These are phyloP conservation scores for Leccinum obscurum DNA, from an alignment of 768 basidiomycete species.

Conservation along the genomic window DNA sequence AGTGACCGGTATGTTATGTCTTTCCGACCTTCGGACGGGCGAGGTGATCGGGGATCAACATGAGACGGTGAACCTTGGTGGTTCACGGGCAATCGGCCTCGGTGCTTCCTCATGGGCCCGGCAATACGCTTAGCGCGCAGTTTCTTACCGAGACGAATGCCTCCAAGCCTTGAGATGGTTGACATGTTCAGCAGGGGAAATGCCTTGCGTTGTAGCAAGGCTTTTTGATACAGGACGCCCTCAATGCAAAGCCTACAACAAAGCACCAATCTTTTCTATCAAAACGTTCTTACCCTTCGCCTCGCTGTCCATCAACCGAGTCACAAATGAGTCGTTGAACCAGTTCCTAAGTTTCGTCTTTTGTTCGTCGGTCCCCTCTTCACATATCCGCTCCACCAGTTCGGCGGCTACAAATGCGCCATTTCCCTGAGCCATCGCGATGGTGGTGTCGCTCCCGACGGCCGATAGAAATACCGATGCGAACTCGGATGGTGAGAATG, in stretches of 20 bases:
- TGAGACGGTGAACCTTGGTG: background rate
- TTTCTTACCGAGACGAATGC: background rate
- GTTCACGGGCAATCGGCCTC: background rate
- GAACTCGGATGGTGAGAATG: slow-evolving; percentile 61
- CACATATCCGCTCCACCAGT: slow-evolving; percentile 58
- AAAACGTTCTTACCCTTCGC: slow-evolving; percentile 75
- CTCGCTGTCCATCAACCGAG: slow-evolving; percentile 50
- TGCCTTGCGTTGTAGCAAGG: background rate
- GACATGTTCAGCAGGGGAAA: background rate
- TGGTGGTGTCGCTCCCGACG: slow-evolving; percentile 51
- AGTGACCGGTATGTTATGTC: background rate
- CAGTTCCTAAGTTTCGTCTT: slow-evolving; percentile 51
- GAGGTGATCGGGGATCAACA: background rate
- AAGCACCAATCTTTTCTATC: slow-evolving; percentile 50
- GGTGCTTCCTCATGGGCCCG: background rate
- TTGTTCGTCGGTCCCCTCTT: slow-evolving; percentile 40
- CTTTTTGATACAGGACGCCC: slow-evolving; percentile 11
- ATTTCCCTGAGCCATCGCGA: slow-evolving; percentile 57
- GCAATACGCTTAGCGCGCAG: background rate
- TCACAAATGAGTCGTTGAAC: slow-evolving; percentile 53
- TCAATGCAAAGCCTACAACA: slow-evolving; percentile 22
- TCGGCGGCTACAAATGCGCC: slow-evolving; percentile 80
- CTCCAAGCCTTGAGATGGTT: background rate
- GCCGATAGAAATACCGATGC: slow-evolving; percentile 55
- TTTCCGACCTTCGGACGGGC: background rate